Evolutionary conservation across 2,329 filamentous ascomycete genomes (phyloP), one percentile per base, ranked within the genome.

Genomic region (Penicillium sp.): DNA sequence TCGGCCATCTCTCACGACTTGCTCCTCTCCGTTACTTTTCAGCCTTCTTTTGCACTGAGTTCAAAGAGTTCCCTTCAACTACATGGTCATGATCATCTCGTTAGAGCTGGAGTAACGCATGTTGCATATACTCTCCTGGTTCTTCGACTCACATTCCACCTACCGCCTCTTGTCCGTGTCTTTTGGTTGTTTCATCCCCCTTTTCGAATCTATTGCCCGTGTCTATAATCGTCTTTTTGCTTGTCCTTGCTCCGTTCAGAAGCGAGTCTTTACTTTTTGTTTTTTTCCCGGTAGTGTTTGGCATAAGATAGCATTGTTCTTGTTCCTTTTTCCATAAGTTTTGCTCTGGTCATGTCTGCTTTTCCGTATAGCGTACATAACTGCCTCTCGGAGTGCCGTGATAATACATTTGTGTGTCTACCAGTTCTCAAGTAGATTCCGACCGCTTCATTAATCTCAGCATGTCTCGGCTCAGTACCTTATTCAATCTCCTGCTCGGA

Each of bases 221-320:
- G 63, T 66, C 57, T 65, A 61, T 66, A 67, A 60, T 67, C 58
- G 65, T 42, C 44, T 55, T 34, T 45, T 60, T 55, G 39, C 52
- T 53, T 52, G 42, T 54, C 51, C 61, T 64, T 65, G 62, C 62
- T 64, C 59, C 52, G 49, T 62, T 59, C 54, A 61, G 61, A 64
- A 65, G 63, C 63, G 63, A 62, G 56, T 64, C 34, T 54, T 56
- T 56, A 10, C 18, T 14, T 37, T 52, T 56, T 55, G 9, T 33
- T 24, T 8, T 54, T 54, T 56, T 54, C 37, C 47, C 51, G 59
- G 55, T 63, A 63, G 59, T 62, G 40, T 56, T 54, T 62, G 52
- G 61, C 59, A 63, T 63, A 61, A 63, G 61, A 63, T 57, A 62
- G 61, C 61, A 63, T 63, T 62, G 51, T 56, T 54, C 33, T 24